Percentiles rank a stretch among this genome's conserved stretches.
Conservation (phyloP, 371 early-diverging fungal species). For the Capillidium rhysosporum region DNA sequence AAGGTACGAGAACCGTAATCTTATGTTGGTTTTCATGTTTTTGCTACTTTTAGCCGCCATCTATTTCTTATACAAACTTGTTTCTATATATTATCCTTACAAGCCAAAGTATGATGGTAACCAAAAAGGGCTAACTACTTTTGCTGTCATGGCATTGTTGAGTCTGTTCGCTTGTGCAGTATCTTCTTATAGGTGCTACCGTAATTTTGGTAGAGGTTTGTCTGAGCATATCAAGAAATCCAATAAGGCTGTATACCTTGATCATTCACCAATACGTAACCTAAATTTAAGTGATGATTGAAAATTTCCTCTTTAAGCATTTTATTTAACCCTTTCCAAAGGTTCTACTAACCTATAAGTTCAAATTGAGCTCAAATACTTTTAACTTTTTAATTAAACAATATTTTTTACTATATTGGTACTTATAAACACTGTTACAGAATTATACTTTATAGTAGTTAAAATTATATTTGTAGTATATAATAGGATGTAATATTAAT, state of each 20-base stretch:
- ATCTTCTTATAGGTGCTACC: constrained; percentile 42
- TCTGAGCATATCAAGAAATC: constrained; percentile 14
- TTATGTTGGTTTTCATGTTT: constrained; percentile 39
- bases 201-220: constrained; percentile 70
- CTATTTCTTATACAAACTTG: constrained; percentile 73
- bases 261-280: neutral
- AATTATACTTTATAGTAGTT: too few species aligned
- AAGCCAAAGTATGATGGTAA: constrained; percentile 12
- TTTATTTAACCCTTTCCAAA: too few species aligned
- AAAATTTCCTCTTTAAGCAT: neutral
- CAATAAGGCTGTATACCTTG: neutral
- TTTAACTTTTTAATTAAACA: too few species aligned
- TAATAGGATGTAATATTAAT: too few species aligned
- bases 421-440: too few species aligned
- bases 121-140: neutral
- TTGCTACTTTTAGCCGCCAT: constrained; percentile 41
- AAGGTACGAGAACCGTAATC: constrained; percentile 28
- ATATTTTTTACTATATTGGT: too few species aligned
- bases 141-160: constrained; percentile 39
- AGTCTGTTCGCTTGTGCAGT: constrained; percentile 43
- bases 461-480: too few species aligned
- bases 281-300: constrained; percentile 5
- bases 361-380: too few species aligned
- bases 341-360: too few species aligned
- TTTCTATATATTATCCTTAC: constrained; percentile 46